phyloP scores from a whole-genome alignment of 371 early-diverging fungal genomes.

The Apophysomyces elegans region DNA sequence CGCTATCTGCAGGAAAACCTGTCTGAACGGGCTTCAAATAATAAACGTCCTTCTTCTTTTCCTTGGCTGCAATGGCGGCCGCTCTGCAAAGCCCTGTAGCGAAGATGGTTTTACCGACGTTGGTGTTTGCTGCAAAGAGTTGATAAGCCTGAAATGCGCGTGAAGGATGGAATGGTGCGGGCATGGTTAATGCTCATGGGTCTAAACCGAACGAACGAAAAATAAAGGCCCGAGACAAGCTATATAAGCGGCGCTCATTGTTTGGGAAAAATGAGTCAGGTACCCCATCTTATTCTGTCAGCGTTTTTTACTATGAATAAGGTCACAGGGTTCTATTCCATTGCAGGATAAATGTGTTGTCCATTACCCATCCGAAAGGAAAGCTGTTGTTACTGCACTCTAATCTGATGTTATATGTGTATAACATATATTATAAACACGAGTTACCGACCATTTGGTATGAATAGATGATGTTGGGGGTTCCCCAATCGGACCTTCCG shows the following conservation, averaged over 20 bases:
- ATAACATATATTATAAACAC: too few relatives aligned
- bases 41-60: constrained; percentile 53
- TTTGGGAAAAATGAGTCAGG: background rate
- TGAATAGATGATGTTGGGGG: too few relatives aligned
- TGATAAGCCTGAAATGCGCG: constrained; percentile 71
- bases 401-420: too few relatives aligned
- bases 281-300: background rate
- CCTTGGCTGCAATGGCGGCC: constrained; percentile 52
- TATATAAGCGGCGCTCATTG: constrained; percentile 10
- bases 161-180: constrained; percentile 50
- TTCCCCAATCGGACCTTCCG: too few relatives aligned
- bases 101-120: constrained; percentile 85
- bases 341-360: too few relatives aligned
- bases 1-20: constrained; percentile 81
- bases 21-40: constrained; percentile 88
- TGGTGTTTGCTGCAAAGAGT: constrained; percentile 83
- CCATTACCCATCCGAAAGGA: too few relatives aligned
- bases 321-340: too few relatives aligned
- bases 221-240: constrained; percentile 5
- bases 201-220: constrained; percentile 2
- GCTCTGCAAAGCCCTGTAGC: constrained; percentile 70
- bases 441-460: too few relatives aligned
- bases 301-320: background rate
- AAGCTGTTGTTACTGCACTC: too few relatives aligned
- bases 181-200: constrained; percentile 30